Evolutionary conservation across 352 stramenopile genomes (phyloP).

Genomic region (Pseudoperonospora humuli): DNA sequence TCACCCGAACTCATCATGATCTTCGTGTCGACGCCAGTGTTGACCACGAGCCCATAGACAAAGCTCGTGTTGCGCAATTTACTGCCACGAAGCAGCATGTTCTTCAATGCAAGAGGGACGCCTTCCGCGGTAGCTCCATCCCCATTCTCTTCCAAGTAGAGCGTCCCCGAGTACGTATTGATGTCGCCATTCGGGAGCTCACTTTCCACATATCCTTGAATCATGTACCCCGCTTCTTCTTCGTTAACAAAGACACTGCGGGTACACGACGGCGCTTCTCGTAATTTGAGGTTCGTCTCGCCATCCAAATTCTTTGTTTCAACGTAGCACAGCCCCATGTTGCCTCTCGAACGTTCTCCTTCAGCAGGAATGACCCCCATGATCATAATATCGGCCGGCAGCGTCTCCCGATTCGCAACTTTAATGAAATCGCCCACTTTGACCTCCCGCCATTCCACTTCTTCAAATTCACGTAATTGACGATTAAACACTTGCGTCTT

Average conservation of each 20-base stretch:
- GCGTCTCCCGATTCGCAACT: conserved; percentile 75
- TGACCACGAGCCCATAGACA: conserved; percentile 87
- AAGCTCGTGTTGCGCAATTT: conserved; percentile 87
- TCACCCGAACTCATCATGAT: conserved; percentile 88
- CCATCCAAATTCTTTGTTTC: conserved; percentile 87
- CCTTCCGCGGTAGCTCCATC: conserved; percentile 28
- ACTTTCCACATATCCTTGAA: conserved; percentile 71
- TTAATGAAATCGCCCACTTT: conserved; percentile 79
- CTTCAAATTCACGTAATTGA: conserved; percentile 77
- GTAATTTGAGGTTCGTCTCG: conserved; percentile 83
- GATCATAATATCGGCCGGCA: conserved; percentile 76
- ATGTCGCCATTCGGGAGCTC: conserved; percentile 79
- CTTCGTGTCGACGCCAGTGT: conserved; percentile 89
- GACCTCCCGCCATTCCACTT: conserved; percentile 75
- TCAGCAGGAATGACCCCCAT: conserved; percentile 63
- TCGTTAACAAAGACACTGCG: conserved; percentile 63
- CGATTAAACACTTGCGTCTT: conserved; percentile 62
- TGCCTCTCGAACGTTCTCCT: conserved; percentile 42
- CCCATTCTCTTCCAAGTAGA: conserved; percentile 54
- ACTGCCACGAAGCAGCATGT: conserved; percentile 87
- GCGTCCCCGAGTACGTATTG: conserved; percentile 65
- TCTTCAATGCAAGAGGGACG: conserved; percentile 68
- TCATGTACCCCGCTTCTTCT: conserved; percentile 48
- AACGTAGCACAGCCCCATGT: conserved; percentile 80
- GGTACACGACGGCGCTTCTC: conserved; percentile 50